phyloP scores from a whole-genome alignment of 306 rosid species.

The Acacia melanoxylon region DNA sequence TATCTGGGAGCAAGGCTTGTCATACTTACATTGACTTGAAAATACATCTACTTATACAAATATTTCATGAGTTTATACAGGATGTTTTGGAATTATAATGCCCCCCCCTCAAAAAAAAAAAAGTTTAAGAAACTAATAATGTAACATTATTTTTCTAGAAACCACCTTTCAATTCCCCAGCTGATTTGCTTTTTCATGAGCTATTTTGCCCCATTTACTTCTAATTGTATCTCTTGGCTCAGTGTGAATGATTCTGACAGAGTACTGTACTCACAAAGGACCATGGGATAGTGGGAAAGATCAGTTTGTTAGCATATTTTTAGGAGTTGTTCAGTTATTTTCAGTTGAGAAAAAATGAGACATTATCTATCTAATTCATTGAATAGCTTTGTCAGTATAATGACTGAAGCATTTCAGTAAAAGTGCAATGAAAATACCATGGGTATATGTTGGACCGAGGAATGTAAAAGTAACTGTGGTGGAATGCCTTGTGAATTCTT shows the following conservation, averaged over 20 bases:
- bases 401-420: background rate
- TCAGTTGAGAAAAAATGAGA: too few relatives aligned
- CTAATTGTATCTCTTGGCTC: background rate
- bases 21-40: background rate
- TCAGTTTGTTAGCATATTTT: too few relatives aligned
- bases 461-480: background rate
- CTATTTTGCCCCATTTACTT: background rate
- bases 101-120: background rate
- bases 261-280: background rate
- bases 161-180: background rate
- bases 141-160: background rate
- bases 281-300: background rate
- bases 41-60: background rate
- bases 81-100: background rate
- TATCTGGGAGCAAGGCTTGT: background rate
- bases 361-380: background rate
- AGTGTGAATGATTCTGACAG: background rate
- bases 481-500: background rate
- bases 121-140: background rate
- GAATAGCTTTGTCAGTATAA: background rate
- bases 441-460: background rate
- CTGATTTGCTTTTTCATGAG: background rate
- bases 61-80: constrained; percentile 7
- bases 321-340: too few relatives aligned
- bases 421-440: background rate